These are phyloP conservation scores for Talaromyces albobiverticillius DNA, from an alignment of 2,329 filamentous ascomycete genomes.

Conservation along the genomic window DNA sequence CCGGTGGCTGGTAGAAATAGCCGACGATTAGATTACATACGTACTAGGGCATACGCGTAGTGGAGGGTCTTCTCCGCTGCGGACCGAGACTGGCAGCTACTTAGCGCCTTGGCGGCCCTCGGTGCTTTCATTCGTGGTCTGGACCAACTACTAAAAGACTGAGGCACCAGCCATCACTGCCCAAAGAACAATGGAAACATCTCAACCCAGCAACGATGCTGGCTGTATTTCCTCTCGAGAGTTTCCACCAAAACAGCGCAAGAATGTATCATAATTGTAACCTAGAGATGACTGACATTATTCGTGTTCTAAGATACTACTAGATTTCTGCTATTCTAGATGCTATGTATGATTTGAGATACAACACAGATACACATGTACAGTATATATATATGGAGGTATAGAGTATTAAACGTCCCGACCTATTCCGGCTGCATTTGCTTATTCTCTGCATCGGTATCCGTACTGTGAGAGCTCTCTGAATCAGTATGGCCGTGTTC, in stretches of 20 bases:
- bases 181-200: neutral
- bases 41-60: neutral
- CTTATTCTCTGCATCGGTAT: neutral
- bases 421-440: neutral
- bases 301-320: neutral
- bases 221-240: neutral
- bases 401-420: too few relatives aligned
- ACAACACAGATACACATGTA: neutral
- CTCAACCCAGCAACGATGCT: neutral
- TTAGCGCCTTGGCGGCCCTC: constrained; percentile 4
- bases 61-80: neutral
- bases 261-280: neutral
- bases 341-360: neutral
- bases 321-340: neutral
- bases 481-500: constrained; percentile 18
- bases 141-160: neutral
- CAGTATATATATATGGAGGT: neutral
- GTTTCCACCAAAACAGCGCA: neutral
- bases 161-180: neutral
- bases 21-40: neutral
- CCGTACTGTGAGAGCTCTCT: constrained; percentile 11
- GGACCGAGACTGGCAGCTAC: constrained; percentile 1
- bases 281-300: neutral
- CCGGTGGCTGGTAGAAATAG: neutral
- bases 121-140: constrained; percentile 7